Evolutionary conservation across 2,329 filamentous ascomycete genomes (phyloP), one percentile per base, ranked within the genome.

Genomic region (Fusarium sp.): DNA sequence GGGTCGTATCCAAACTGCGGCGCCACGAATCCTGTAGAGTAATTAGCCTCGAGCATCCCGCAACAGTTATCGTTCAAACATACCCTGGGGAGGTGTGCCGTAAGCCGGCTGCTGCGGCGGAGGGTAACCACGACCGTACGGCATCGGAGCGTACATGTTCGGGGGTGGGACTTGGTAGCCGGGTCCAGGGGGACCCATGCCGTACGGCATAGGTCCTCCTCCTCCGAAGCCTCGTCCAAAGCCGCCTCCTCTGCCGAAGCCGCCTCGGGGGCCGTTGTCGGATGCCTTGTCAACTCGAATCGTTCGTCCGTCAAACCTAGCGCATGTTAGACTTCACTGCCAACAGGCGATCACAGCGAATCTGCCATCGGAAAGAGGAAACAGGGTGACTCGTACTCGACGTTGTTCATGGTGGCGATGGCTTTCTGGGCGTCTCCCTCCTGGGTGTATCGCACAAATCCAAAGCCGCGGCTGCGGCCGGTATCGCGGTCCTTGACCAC

Each of bases 401-500:
- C 87, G 81, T 95, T 95, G 87, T 96, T 96, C 94, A 96, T 95
- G 74, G 87, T 86, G 53, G 87, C 83, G 82, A 96, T 96, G 49
- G 94, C 94, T 75, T 88, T 88, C 79, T 95, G 91, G 71, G 94
- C 94, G 83, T 95, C 93, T 53, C 87, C 84, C 74, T 95, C 94
- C 74, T 91, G 90, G 60, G 90, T 85, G 85, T 96, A 99, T 78
- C 95, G 93, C 73, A 99, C 96, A 83, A 98, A 98, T 56, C 96
- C 96, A 83, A 98, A 99, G 70, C 96, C 96, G 83, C 96, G 94
- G 88, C 95, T 98, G 83, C 96, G 94, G 79, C 94, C 94, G 80
- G 96, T 98, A 82, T 98, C 96, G 80, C 95, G 94, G 84, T 99
- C 96, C 87, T 98, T 98, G 79, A 98, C 95, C 77, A 99, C 96